Evolutionary conservation across 768 basidiomycete species (phyloP).

Genomic region (Coprinopsis cinerea): DNA sequence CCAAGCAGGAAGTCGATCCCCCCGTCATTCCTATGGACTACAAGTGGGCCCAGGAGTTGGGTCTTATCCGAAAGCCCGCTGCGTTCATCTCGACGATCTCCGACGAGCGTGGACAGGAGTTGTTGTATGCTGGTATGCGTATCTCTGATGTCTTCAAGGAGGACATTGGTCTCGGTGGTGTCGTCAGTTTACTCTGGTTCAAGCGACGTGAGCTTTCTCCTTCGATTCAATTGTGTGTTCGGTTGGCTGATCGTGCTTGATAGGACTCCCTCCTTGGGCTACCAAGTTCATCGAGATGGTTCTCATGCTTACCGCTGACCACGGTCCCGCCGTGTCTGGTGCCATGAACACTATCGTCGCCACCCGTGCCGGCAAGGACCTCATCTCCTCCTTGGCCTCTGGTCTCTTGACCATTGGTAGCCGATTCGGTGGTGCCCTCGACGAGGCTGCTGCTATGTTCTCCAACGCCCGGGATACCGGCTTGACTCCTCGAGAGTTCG

Average conservation of each 20-base stretch:
- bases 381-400: conserved; percentile 93
- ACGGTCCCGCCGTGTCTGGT: conserved; percentile 95
- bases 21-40: conserved; percentile 99
- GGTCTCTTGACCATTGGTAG: conserved; percentile 97
- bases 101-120: conserved; percentile 98
- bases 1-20: conserved; percentile 76
- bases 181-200: conserved; percentile 95
- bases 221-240: background rate
- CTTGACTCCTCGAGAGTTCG: conserved; percentile 96
- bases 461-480: conserved; percentile 86
- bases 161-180: conserved; percentile 94
- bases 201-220: conserved; percentile 60
- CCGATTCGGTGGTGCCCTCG: conserved; percentile 97
- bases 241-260: background rate
- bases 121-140: conserved; percentile 97
- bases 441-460: conserved; percentile 97
- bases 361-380: conserved; percentile 97
- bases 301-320: conserved; percentile 97
- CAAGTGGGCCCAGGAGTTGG: conserved; percentile 99
- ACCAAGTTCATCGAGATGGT: conserved; percentile 99
- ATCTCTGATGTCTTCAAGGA: conserved; percentile 99
- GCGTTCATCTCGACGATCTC: conserved; percentile 99
- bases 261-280: conserved; percentile 79
- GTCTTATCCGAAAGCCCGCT: conserved; percentile 96
- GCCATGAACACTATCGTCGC: conserved; percentile 99